These are phyloP conservation scores for Boechera retrofracta DNA, from an alignment of 345 rosid species.

Conservation along the genomic window DNA sequence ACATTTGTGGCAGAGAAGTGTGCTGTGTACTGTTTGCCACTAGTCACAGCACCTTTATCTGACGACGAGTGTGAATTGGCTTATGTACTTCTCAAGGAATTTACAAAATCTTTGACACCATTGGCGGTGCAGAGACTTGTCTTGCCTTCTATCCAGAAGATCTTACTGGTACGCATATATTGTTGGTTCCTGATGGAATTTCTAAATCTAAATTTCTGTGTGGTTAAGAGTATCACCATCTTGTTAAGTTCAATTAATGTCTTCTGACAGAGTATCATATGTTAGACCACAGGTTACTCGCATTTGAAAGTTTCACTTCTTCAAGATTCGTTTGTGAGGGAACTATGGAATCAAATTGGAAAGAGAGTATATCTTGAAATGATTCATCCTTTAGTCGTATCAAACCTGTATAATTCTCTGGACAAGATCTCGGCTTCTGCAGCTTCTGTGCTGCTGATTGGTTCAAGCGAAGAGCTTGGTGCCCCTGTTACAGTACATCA, in stretches of 20 bases:
- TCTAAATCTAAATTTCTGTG: background rate
- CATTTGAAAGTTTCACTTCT: constrained; percentile 91
- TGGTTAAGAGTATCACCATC: constrained; percentile 22
- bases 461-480: constrained; percentile 96
- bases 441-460: constrained; percentile 89
- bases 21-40: constrained; percentile 75
- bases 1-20: constrained; percentile 84
- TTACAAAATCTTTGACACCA: constrained; percentile 71
- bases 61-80: constrained; percentile 86
- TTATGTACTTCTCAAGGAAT: constrained; percentile 72
- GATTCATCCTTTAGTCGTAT: constrained; percentile 76
- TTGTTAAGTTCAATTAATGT: constrained; percentile 34
- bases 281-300: constrained; percentile 86
- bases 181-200: constrained; percentile 27
- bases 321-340: constrained; percentile 92
- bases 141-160: constrained; percentile 84
- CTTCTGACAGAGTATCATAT: constrained; percentile 42
- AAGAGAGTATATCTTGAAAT: constrained; percentile 77
- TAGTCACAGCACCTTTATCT: constrained; percentile 58
- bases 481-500: constrained; percentile 84
- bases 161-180: constrained; percentile 68
- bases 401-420: constrained; percentile 75
- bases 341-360: constrained; percentile 78
- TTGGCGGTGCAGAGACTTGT: constrained; percentile 67
- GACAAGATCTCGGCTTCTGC: constrained; percentile 83